Evolutionary conservation across 768 basidiomycete genomes (phyloP).

Genomic region (Glaciozyma martinii): DNA sequence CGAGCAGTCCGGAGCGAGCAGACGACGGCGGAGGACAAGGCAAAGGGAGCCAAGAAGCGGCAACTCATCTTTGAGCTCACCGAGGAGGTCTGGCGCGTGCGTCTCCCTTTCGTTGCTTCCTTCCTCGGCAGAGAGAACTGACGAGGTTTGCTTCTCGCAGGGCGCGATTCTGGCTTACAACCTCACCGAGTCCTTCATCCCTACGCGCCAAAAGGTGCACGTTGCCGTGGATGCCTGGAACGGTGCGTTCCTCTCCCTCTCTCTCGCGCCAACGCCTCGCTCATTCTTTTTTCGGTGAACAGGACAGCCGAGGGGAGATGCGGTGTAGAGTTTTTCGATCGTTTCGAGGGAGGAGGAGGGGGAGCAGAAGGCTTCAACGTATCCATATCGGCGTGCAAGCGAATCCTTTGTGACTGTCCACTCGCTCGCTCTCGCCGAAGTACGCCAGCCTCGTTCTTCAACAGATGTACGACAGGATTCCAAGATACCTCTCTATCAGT

Average conservation of each 20-base stretch:
- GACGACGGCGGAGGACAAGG: not conserved
- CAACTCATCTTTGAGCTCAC: conserved; percentile 91
- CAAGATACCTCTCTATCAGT: no score
- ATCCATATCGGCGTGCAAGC: no score
- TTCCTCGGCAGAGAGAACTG: not conserved
- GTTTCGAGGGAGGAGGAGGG: no score
- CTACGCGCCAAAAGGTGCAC: conserved; percentile 50
- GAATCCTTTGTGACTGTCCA: no score
- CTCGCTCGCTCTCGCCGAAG: no score
- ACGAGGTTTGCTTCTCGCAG: conserved; percentile 42
- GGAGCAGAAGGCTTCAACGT: no score
- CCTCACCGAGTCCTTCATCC: conserved; percentile 66
- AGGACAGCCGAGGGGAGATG: no score
- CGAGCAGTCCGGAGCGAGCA: not conserved
- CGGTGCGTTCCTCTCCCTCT: not conserved
- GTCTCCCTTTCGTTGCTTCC: conserved; percentile 22
- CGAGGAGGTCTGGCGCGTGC: conserved; percentile 76
- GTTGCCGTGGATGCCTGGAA: not conserved
- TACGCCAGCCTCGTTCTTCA: no score
- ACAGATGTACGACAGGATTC: no score
- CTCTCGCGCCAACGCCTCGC: no score
- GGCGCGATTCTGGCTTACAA: conserved; percentile 78
- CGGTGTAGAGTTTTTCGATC: no score
- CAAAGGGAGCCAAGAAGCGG: conserved; percentile 54
- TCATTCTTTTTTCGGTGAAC: no score